Conservation (phyloP, 768 basidiomycete species). For the Suillus placidus region DNA sequence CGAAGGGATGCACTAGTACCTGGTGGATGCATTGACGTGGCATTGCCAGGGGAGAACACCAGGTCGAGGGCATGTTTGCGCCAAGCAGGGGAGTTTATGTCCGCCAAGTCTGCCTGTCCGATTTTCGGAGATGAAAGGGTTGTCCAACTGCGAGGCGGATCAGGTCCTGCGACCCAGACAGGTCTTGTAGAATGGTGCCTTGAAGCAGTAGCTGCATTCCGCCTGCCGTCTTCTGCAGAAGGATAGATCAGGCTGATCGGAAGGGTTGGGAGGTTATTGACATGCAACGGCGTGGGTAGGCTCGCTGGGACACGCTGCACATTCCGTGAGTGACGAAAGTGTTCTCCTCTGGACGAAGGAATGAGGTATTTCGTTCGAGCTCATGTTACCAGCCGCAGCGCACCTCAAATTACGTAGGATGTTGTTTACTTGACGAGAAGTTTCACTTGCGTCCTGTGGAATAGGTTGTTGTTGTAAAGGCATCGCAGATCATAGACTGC, state of each 20-base stretch:
- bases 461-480: not conserved
- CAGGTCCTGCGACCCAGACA: conserved; percentile 47
- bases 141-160: conserved; percentile 63
- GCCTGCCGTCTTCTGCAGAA: conserved; percentile 7
- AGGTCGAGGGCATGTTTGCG: conserved; percentile 59
- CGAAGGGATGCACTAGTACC: conserved; percentile 7
- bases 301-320: conserved; percentile 33
- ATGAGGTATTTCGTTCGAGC: not conserved
- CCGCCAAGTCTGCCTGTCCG: not conserved
- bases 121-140: conserved; percentile 25
- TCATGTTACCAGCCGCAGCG: conserved; percentile 11
- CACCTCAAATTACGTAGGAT: conserved; percentile 33
- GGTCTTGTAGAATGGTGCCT: not conserved
- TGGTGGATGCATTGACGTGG: not conserved
- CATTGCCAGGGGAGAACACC: conserved; percentile 37
- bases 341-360: conserved; percentile 57
- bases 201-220: conserved; percentile 1
- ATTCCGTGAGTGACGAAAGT: conserved; percentile 69
- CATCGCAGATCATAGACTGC: not conserved
- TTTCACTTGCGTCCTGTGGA: not conserved
- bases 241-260: conserved; percentile 45
- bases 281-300: conserved; percentile 22
- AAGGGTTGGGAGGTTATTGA: conserved; percentile 48
- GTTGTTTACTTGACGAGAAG: conserved; percentile 29
- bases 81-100: conserved; percentile 43